Percentiles rank a stretch among this genome's conserved stretches.
Evolutionary conservation across 495 filamentous ascomycete species (phyloP).

Genomic region (Cladorrhinum samala): DNA sequence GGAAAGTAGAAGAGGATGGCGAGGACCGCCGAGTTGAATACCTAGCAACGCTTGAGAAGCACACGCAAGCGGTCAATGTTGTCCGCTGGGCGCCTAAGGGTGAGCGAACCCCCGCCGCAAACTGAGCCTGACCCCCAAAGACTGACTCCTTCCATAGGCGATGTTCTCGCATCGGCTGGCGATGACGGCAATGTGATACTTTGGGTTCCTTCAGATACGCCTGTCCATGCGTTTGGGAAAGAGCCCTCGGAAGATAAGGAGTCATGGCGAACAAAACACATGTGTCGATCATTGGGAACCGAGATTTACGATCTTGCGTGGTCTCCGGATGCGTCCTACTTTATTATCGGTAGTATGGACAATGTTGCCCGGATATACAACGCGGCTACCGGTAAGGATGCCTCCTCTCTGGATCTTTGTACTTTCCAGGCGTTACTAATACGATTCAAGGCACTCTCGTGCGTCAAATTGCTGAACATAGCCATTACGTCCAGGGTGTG

Average conservation of each 20-base stretch:
- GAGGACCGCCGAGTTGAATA: slow-evolving; percentile 86
- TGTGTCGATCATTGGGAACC: slow-evolving; percentile 85
- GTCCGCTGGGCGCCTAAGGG: slow-evolving; percentile 92
- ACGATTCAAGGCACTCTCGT: slow-evolving; percentile 66
- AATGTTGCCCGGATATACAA: slow-evolving; percentile 97
- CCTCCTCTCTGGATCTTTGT: background rate
- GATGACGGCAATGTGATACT: slow-evolving; percentile 95
- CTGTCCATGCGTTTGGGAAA: slow-evolving; percentile 58
- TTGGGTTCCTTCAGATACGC: slow-evolving; percentile 82
- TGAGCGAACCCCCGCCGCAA: slow-evolving; percentile 27
- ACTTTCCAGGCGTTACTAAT: slow-evolving; percentile 3
- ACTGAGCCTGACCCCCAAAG: background rate
- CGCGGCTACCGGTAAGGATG: slow-evolving; percentile 68
- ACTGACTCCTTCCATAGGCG: slow-evolving; percentile 52
- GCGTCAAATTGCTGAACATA: slow-evolving; percentile 96
- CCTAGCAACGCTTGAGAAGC: slow-evolving; percentile 81
- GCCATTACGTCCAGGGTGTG: slow-evolving; percentile 97
- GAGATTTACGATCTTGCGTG: slow-evolving; percentile 98
- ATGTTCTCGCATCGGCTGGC: slow-evolving; percentile 88
- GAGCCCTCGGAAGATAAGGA: slow-evolving; percentile 91
- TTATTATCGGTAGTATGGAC: slow-evolving; percentile 99
- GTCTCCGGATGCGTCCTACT: slow-evolving; percentile 93
- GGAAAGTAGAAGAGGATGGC: slow-evolving; percentile 81
- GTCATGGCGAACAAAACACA: slow-evolving; percentile 92
- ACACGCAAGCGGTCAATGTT: slow-evolving; percentile 97